Evolutionary conservation across 2,329 filamentous ascomycete species (phyloP).

Genomic region (Albifimbria verrucaria): DNA sequence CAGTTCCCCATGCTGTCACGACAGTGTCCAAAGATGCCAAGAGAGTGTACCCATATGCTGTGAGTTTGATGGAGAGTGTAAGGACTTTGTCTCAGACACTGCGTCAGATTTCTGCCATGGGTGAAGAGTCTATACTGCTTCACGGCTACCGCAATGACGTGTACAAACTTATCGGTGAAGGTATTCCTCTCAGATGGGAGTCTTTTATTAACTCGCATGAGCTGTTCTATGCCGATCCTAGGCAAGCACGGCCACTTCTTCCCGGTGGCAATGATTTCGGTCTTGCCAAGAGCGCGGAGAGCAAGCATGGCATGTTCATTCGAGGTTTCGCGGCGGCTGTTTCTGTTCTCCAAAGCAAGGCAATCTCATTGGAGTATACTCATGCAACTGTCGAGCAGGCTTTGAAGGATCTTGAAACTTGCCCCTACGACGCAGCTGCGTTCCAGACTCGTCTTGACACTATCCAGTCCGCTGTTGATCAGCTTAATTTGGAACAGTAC

Average conservation of each 20-base stretch:
- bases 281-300: conserved; percentile 62
- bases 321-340: conserved; percentile 87
- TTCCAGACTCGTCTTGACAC: conserved; percentile 79
- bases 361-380: conserved; percentile 72
- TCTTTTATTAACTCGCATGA: conserved; percentile 98
- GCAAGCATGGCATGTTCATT: conserved; percentile 94
- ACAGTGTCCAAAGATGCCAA: conserved; percentile 99
- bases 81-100: conserved; percentile 86
- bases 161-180: conserved; percentile 77
- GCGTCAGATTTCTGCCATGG: conserved; percentile 79
- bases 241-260: conserved; percentile 42
- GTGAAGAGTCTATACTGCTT: conserved; percentile 80
- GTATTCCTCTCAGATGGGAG: conserved; percentile 90
- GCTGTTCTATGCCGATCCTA: conserved; percentile 59
- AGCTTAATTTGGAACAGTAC: conserved; percentile 94
- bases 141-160: conserved; percentile 92
- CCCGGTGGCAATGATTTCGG: conserved; percentile 37
- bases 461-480: conserved; percentile 90
- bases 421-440: conserved; percentile 74
- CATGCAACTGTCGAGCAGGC: conserved; percentile 80
- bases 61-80: conserved; percentile 98
- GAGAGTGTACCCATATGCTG: conserved; percentile 94
- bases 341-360: conserved; percentile 85
- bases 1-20: conserved; percentile 89
- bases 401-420: conserved; percentile 77